Evolutionary conservation across 1,284 basidiomycete genomes (phyloP).

Genomic region (Tilletiopsis washingtonensis): DNA sequence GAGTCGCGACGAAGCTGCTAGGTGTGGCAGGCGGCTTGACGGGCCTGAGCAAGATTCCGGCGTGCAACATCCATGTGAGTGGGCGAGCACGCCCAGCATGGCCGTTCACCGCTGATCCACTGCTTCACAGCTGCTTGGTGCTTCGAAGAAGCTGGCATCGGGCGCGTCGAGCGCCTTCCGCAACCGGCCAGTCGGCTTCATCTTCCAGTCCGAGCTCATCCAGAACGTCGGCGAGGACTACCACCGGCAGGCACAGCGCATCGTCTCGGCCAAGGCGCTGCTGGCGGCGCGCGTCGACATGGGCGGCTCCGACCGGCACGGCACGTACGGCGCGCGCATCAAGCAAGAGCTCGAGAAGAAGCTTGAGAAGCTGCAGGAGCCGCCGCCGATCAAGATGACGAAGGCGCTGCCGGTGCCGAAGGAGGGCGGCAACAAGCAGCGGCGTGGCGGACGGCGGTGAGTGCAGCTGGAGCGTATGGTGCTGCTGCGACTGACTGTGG

Average conservation of each 20-base stretch:
- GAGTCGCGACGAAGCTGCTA: constrained; percentile 92
- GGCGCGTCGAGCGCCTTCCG: constrained; percentile 70
- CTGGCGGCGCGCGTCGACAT: constrained; percentile 88
- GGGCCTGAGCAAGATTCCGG: constrained; percentile 85
- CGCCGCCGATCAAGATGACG: constrained; percentile 83
- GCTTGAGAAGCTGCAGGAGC: constrained; percentile 83
- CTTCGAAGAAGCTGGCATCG: constrained; percentile 78
- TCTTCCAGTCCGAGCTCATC: constrained; percentile 85
- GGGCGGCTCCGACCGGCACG: constrained; percentile 65
- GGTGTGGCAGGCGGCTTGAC: constrained; percentile 91
- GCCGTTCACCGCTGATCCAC: constrained; percentile 1
- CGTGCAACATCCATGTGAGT: constrained; percentile 82
- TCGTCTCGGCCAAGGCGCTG: constrained; percentile 82
- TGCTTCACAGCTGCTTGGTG: constrained; percentile 69
- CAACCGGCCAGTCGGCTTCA: constrained; percentile 86
- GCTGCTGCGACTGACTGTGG: no score
- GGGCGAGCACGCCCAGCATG: no score
- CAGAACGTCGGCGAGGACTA: constrained; percentile 82
- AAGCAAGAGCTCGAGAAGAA: constrained; percentile 81
- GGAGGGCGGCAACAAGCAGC: constrained; percentile 75
- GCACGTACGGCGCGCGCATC: constrained; percentile 69
- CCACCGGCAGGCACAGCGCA: constrained; percentile 81
- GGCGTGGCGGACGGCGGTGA: constrained; percentile 88
- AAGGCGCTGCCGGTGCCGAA: constrained; percentile 95
- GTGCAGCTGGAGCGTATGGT: no score